Conservation (phyloP, 495 filamentous ascomycete genomes). For the Xylaria scruposa region DNA sequence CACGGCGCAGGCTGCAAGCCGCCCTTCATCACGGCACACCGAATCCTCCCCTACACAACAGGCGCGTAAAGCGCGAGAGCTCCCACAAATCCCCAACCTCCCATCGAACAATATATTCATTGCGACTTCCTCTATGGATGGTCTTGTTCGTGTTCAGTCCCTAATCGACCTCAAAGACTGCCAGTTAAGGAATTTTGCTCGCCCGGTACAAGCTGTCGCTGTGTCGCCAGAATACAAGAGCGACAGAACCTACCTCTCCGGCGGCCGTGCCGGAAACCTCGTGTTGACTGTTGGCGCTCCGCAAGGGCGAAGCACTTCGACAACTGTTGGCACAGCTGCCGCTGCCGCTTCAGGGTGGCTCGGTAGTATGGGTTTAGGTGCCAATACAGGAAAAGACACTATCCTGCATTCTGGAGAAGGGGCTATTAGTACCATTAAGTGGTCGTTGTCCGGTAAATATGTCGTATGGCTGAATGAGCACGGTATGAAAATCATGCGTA, state of each 20-base stretch:
- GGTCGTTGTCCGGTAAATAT: slow-evolving; percentile 89
- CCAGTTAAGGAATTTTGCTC: slow-evolving; percentile 86
- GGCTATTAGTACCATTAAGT: slow-evolving; percentile 86
- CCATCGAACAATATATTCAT: slow-evolving; percentile 90
- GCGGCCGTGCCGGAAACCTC: slow-evolving; percentile 86
- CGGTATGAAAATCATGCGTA: slow-evolving; percentile 96
- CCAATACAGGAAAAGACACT: slow-evolving; percentile 81
- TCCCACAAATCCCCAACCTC: slow-evolving; percentile 63
- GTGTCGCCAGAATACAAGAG: slow-evolving; percentile 91
- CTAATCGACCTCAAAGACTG: slow-evolving; percentile 78
- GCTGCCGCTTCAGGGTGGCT: slow-evolving; percentile 92
- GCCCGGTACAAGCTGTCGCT: slow-evolving; percentile 87
- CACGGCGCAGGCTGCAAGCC: slow-evolving; percentile 51
- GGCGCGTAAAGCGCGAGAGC: slow-evolving; percentile 52
- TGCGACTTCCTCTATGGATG: slow-evolving; percentile 92
- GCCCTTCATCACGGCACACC: slow-evolving; percentile 55
- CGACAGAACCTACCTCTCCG: slow-evolving; percentile 86
- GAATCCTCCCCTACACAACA: slow-evolving; percentile 59
- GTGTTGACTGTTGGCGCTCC: slow-evolving; percentile 86
- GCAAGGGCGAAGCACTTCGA: slow-evolving; percentile 77
- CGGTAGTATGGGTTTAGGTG: slow-evolving; percentile 78
- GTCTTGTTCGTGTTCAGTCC: slow-evolving; percentile 88
- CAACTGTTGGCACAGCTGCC: slow-evolving; percentile 77
- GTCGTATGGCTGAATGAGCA: slow-evolving; percentile 95
- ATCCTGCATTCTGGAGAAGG: slow-evolving; percentile 93